phyloP scores from a whole-genome alignment of 805 yeast species.

The Pichia phayaonensis region DNA sequence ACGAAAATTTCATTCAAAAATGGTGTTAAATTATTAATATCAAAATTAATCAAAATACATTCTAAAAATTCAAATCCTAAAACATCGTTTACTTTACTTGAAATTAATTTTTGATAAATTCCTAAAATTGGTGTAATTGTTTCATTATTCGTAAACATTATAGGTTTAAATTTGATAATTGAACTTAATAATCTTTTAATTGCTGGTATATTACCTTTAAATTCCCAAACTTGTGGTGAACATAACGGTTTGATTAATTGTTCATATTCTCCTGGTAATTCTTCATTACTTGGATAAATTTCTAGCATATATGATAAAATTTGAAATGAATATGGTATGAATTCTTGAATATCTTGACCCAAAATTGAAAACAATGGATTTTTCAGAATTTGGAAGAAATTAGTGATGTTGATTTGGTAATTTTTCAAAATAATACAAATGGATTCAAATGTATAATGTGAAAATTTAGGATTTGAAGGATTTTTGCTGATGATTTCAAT shows the following conservation, averaged over 20 bases:
- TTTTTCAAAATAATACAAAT: slow-evolving; percentile 67
- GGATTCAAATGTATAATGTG: slow-evolving; percentile 86
- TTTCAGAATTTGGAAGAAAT: slow-evolving; percentile 46
- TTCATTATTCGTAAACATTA: slow-evolving; percentile 31
- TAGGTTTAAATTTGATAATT: slow-evolving; percentile 45
- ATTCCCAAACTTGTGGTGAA: slow-evolving; percentile 92
- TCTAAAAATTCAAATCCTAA: slow-evolving; percentile 83
- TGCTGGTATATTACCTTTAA: slow-evolving; percentile 88
- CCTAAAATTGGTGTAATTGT: slow-evolving; percentile 77
- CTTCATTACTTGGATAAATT: slow-evolving; percentile 37
- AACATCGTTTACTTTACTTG: slow-evolving; percentile 73
- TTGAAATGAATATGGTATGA: slow-evolving; percentile 89
- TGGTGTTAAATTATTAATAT: slow-evolving; percentile 40
- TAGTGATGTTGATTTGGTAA: slow-evolving; percentile 28
- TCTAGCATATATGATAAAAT: slow-evolving; percentile 75
- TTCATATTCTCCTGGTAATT: slow-evolving; percentile 58
- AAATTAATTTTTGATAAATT: slow-evolving; percentile 88
- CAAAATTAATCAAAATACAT: slow-evolving; percentile 51
- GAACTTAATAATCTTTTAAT: slow-evolving; percentile 71
- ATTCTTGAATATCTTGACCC: slow-evolving; percentile 85
- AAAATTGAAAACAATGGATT: slow-evolving; percentile 63
- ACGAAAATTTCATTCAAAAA: slow-evolving; percentile 67
- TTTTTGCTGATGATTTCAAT: slow-evolving; percentile 68
- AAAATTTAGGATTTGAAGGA: slow-evolving; percentile 92
- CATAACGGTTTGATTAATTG: slow-evolving; percentile 72